Conservation (phyloP, 106 monocot genomes). For the Hemerocallis citrina region DNA sequence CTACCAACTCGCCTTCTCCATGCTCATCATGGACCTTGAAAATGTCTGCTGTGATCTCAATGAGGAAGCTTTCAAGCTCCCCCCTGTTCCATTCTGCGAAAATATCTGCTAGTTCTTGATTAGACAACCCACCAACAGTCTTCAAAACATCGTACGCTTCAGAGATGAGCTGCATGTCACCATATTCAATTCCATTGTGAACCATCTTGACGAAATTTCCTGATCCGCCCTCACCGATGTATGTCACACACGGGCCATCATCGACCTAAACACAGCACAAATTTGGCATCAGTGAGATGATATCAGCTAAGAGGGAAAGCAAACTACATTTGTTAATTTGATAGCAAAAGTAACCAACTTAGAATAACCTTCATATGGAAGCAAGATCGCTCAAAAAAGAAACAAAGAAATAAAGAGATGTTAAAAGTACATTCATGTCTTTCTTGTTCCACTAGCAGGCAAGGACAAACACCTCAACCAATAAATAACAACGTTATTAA, state of each 20-base stretch:
- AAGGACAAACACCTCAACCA: too few relatives aligned
- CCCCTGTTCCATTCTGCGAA: constrained; percentile 28
- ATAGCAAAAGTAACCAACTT: too few relatives aligned
- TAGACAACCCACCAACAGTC: constrained; percentile 15
- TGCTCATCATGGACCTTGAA: constrained; percentile 21
- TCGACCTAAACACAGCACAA: constrained; percentile 12
- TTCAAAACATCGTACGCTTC: constrained; percentile 27
- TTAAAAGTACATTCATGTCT: too few relatives aligned
- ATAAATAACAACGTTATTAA: too few relatives aligned
- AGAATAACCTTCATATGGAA: too few relatives aligned
- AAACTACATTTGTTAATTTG: too few relatives aligned
- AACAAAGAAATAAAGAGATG: too few relatives aligned
- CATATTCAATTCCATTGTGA: constrained; percentile 30
- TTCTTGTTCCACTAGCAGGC: too few relatives aligned
- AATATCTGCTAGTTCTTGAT: constrained; percentile 15
- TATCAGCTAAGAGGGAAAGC: too few relatives aligned
- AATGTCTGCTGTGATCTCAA: constrained; percentile 32
- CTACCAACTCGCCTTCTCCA: constrained; percentile 16
- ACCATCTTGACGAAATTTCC: constrained; percentile 36
- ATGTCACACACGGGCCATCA: constrained; percentile 28
- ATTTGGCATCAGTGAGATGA: too few relatives aligned
- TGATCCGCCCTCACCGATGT: constrained; percentile 20
- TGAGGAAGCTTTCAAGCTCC: constrained; percentile 31
- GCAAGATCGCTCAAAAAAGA: too few relatives aligned
- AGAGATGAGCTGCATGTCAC: constrained; percentile 30